phyloP scores from a whole-genome alignment of 768 basidiomycete genomes.

The Trametes cinnabarina region DNA sequence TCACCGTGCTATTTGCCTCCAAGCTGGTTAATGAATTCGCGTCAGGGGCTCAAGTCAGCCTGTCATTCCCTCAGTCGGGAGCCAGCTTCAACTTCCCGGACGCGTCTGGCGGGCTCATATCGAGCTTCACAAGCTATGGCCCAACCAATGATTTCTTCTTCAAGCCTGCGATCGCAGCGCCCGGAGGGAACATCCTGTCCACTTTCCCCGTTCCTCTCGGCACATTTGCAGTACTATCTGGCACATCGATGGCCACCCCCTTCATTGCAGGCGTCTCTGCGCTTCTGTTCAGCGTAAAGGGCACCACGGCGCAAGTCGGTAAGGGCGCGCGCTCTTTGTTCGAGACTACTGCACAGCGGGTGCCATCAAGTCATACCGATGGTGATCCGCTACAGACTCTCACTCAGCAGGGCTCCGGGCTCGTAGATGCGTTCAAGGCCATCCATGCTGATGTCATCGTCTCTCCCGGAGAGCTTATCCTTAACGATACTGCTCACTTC shows the following conservation, averaged over 20 bases:
- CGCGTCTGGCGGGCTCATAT: constrained; percentile 54
- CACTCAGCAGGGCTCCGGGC: constrained; percentile 53
- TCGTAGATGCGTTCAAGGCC: constrained; percentile 58
- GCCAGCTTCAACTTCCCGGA: constrained; percentile 44
- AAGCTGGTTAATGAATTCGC: constrained; percentile 50
- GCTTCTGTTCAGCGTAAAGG: constrained; percentile 42
- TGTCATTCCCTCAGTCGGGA: constrained; percentile 50
- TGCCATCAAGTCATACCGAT: constrained; percentile 46
- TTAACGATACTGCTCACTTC: constrained; percentile 66
- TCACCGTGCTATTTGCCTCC: not conserved
- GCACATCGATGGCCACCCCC: constrained; percentile 32
- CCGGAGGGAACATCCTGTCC: constrained; percentile 51
- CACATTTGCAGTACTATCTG: constrained; percentile 17
- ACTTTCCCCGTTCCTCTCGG: constrained; percentile 32
- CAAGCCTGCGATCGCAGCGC: constrained; percentile 53
- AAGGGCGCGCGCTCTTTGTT: constrained; percentile 39
- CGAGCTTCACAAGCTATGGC: constrained; percentile 53
- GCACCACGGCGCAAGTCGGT: constrained; percentile 32
- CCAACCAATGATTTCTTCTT: constrained; percentile 60
- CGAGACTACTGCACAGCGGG: constrained; percentile 46
- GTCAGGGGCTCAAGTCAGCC: constrained; percentile 39
- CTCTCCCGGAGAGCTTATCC: constrained; percentile 53
- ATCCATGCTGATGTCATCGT: constrained; percentile 51
- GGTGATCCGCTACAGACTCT: constrained; percentile 50
- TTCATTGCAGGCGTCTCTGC: constrained; percentile 47